Conservation (phyloP, 495 filamentous ascomycete species). For the Chaetomium fimeti region DNA sequence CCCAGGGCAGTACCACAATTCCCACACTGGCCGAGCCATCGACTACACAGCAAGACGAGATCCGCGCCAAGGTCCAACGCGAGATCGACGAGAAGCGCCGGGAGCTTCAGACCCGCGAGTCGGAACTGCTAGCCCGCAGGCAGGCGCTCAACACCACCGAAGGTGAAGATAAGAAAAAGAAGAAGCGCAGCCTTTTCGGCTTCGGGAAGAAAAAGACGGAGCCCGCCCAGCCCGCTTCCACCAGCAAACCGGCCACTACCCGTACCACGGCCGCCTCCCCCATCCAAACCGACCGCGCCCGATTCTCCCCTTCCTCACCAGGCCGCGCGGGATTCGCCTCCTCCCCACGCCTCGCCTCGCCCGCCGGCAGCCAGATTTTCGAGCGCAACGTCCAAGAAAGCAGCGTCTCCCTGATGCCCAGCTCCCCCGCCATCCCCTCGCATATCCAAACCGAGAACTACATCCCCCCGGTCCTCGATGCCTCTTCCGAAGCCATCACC, state of each 20-base stretch:
- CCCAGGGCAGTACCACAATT: conserved; percentile 24
- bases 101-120: no score
- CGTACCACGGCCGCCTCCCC: conserved; percentile 44
- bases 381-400: conserved; percentile 90
- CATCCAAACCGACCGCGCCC: conserved; percentile 44
- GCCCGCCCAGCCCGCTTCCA: conserved; percentile 37
- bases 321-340: conserved; percentile 50
- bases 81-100: no score
- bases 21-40: conserved; percentile 36
- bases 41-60: conserved; percentile 34
- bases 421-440: conserved; percentile 73
- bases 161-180: conserved; percentile 44
- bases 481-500: conserved; percentile 84
- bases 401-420: conserved; percentile 55
- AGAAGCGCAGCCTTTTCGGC: conserved; percentile 57
- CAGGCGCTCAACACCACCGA: conserved; percentile 22
- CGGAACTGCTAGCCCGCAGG: no score
- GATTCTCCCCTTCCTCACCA: conserved; percentile 51
- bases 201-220: conserved; percentile 66
- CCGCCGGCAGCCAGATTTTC: conserved; percentile 81
- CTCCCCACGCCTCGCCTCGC: conserved; percentile 61
- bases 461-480: conserved; percentile 86
- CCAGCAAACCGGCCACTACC: conserved; percentile 28
- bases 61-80: conserved; percentile 36
- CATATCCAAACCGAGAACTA: conserved; percentile 91